Base-by-base conservation (phyloP, 1,139 yeast species). In the Blastobotrys serpentis region DNA sequence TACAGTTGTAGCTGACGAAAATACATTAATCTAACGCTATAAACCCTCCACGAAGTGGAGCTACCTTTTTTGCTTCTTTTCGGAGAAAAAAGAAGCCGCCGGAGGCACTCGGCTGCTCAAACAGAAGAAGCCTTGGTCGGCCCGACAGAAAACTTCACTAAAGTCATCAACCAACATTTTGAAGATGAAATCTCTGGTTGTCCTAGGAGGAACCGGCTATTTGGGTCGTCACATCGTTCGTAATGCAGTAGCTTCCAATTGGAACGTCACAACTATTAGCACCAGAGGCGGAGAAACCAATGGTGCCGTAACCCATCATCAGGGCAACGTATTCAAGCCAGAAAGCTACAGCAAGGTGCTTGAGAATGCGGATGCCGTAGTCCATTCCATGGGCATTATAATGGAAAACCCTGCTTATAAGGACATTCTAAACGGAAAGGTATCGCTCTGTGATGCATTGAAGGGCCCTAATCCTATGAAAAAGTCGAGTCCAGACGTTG, bases 151-250 rank as follows among this genome's bases (percentile, higher is more conserved):
- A 23, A 23, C 26, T 23, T 23, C 5, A 23, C 5, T 5, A 5
- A 23, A 23, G 26, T 19, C 39, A 21, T 18, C 18, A 36, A 40
- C 3, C 29, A 11, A 7, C 25, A 17, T 11, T 21, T 25, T 38
- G n/a, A 38, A 6, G 5, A 42, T 46, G 48, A 58, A 56, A 52
- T 56, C 57, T n/a, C 52, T 83, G 45, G 79, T 86, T 6, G 86
- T 88, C 0, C 79, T 89, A 58, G 97, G 97, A 16, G 96, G 97
- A 0, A 82, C 80, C 52, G 97, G 97, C 2, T 86, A 86, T 62
- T 68, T 89, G 16, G 87, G 88, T 17, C 77, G 77, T 51, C 77
- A 86, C 51, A 81, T 89, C 13, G 86, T 95, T 61, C 82, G 82
- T 59, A 75, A 75, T 1, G 96, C 87, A 0, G 68, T 84, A 2